Conservation (phyloP, 192 early-diverging fungal genomes). For the Mortierella antarctica region DNA sequence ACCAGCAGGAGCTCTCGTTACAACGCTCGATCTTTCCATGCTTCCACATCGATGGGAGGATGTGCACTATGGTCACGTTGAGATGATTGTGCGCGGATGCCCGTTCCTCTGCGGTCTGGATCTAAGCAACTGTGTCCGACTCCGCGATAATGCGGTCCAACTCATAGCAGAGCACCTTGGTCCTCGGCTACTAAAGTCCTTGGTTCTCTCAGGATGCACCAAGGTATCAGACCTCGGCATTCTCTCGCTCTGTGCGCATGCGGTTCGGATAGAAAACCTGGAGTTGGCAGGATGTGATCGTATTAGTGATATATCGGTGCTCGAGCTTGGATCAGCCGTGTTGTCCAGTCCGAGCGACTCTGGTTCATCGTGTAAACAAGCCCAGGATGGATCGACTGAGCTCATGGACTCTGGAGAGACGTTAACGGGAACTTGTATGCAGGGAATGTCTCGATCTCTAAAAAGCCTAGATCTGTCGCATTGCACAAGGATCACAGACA, state of each 20-base stretch:
- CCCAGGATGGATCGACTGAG: not conserved
- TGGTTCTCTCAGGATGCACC: slow-evolving; percentile 37
- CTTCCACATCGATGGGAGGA: slow-evolving; percentile 44
- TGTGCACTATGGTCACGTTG: slow-evolving; percentile 11
- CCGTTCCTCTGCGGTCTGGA: slow-evolving; percentile 14
- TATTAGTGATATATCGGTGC: slow-evolving; percentile 27
- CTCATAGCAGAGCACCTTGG: slow-evolving; percentile 26
- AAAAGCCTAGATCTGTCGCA: slow-evolving; percentile 39
- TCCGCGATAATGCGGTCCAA: slow-evolving; percentile 43
- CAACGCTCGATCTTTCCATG: slow-evolving; percentile 39
- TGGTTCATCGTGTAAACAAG: not conserved
- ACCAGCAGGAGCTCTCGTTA: slow-evolving; percentile 19
- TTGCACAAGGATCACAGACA: slow-evolving; percentile 40
- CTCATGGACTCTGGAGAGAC: not conserved
- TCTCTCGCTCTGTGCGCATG: slow-evolving; percentile 26
- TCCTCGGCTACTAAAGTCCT: slow-evolving; percentile 20
- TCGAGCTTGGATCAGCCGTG: slow-evolving; percentile 26
- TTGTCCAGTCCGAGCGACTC: not conserved
- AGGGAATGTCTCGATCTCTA: slow-evolving; percentile 21
- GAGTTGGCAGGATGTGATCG: slow-evolving; percentile 37
- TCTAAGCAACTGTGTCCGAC: slow-evolving; percentile 15
- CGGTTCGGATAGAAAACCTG: slow-evolving; percentile 19
- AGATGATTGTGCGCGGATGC: slow-evolving; percentile 24
- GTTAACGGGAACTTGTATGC: not conserved
- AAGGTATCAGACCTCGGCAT: slow-evolving; percentile 28